Evolutionary conservation across 805 yeast species (phyloP).

Genomic region (Saccharomycopsis fermentans): DNA sequence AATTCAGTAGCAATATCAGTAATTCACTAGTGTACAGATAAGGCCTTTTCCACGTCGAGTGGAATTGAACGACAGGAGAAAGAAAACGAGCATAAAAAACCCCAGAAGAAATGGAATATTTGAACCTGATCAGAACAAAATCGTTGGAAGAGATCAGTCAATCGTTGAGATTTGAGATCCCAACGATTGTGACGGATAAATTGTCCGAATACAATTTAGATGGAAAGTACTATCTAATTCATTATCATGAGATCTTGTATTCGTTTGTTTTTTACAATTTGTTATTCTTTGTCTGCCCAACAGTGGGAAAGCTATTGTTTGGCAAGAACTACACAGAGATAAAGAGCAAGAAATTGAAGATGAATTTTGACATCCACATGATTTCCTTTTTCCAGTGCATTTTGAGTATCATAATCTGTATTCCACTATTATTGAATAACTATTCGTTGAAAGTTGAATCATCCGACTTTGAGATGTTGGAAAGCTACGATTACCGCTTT

Average conservation of each 20-base stretch:
- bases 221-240: slow-evolving; percentile 22
- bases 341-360: slow-evolving; percentile 33
- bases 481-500: slow-evolving; percentile 67
- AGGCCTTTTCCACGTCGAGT: no score
- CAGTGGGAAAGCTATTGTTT: slow-evolving; percentile 37
- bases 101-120: neutral
- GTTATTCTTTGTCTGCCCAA: slow-evolving; percentile 44
- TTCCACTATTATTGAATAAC: slow-evolving; percentile 58
- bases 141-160: neutral
- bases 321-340: slow-evolving; percentile 45
- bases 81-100: no score
- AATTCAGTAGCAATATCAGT: no score
- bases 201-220: neutral
- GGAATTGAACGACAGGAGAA: no score
- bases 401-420: slow-evolving; percentile 45
- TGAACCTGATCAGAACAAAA: neutral
- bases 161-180: neutral
- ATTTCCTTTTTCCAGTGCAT: slow-evolving; percentile 82
- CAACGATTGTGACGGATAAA: neutral
- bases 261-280: slow-evolving; percentile 51
- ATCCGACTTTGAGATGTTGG: slow-evolving; percentile 38
- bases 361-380: slow-evolving; percentile 83
- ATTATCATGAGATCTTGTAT: slow-evolving; percentile 64
- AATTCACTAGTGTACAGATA: no score
- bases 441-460: slow-evolving; percentile 24